Evolutionary conservation across 495 filamentous ascomycete species (phyloP).

Genomic region (Penicillium fimorum): DNA sequence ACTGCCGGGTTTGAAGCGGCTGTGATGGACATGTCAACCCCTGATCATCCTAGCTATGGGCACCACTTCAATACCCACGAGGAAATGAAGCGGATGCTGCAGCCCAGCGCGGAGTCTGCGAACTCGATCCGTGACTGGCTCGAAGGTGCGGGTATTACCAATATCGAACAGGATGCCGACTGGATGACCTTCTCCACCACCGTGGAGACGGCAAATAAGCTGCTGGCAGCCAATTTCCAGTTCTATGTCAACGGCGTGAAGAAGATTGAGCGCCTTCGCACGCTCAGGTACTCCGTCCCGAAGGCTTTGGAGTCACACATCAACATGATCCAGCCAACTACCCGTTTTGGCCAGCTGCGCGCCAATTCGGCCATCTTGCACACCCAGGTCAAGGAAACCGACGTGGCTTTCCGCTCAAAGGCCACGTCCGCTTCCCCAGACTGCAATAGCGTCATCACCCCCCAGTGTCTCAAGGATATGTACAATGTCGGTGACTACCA

Average conservation of each 20-base stretch:
- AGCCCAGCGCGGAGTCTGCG: constrained; percentile 45
- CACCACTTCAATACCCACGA: constrained; percentile 56
- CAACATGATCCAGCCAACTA: constrained; percentile 57
- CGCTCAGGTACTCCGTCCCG: constrained; percentile 60
- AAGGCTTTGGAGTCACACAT: constrained; percentile 45
- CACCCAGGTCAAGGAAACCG: constrained; percentile 25
- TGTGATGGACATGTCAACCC: constrained; percentile 60
- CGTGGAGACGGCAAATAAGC: constrained; percentile 50
- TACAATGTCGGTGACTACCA: constrained; percentile 59
- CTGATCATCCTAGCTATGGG: constrained; percentile 57
- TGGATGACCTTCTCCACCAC: constrained; percentile 60
- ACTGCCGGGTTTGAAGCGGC: constrained; percentile 58
- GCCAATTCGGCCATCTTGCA: constrained; percentile 36
- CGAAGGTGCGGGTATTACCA: constrained; percentile 39
- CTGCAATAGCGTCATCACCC: constrained; percentile 53
- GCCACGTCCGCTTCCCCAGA: constrained; percentile 23
- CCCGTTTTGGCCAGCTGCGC: constrained; percentile 51
- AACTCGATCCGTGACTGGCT: constrained; percentile 52
- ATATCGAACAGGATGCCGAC: constrained; percentile 56
- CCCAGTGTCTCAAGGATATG: constrained; percentile 57
- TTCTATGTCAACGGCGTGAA: constrained; percentile 47
- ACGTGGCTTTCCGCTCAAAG: constrained; percentile 22
- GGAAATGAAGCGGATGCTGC: constrained; percentile 52
- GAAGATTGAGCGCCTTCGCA: constrained; percentile 51
- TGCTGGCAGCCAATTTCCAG: constrained; percentile 57